A percentile compares a stretch with the other conserved stretches of the same genome.
These are phyloP conservation scores for Myxozyma neotropica DNA, from an alignment of 805 yeast species.

Conservation along the genomic window DNA sequence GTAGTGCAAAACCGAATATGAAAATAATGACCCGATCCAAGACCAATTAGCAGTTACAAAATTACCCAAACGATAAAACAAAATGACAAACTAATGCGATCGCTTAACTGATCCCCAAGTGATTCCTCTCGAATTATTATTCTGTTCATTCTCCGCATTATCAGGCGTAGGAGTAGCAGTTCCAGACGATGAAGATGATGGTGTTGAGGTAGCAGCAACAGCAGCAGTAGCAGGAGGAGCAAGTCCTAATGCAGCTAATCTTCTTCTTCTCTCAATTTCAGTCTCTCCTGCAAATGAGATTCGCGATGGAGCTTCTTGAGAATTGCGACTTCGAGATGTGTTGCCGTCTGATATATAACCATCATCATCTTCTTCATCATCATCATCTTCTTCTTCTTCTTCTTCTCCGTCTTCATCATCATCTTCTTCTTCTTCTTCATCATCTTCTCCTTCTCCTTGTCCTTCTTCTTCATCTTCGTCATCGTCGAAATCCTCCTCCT, in stretches of 20 bases:
- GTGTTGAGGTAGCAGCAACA: conserved; percentile 15
- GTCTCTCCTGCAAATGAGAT: conserved; percentile 51
- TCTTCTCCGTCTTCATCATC: conserved; percentile 34
- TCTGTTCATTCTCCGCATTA: neutral
- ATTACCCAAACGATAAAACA: neutral
- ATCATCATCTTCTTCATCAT: conserved; percentile 37
- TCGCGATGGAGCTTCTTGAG: conserved; percentile 13
- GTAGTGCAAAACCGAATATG: too few relatives aligned
- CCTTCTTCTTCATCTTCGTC: conserved; percentile 26
- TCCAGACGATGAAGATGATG: neutral
- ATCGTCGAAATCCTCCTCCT: conserved; percentile 32
- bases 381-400: conserved; percentile 35
- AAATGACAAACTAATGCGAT: conserved; percentile 6
- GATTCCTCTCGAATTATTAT: conserved; percentile 18
- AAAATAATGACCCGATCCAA: too few relatives aligned
- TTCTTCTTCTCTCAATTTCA: conserved; percentile 63
- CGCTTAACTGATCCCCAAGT: conserved; percentile 30
- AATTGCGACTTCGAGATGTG: neutral
- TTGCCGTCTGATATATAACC: conserved; percentile 33
- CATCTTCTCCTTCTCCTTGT: conserved; percentile 32
- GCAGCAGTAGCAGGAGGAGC: conserved; percentile 29
- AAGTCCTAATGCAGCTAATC: conserved; percentile 50
- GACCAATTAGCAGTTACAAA: too few relatives aligned
- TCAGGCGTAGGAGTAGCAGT: neutral
- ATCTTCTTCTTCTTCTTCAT: conserved; percentile 39